These are phyloP conservation scores for Pichia cabralensis DNA, from an alignment of 805 yeast species.

Conservation along the genomic window DNA sequence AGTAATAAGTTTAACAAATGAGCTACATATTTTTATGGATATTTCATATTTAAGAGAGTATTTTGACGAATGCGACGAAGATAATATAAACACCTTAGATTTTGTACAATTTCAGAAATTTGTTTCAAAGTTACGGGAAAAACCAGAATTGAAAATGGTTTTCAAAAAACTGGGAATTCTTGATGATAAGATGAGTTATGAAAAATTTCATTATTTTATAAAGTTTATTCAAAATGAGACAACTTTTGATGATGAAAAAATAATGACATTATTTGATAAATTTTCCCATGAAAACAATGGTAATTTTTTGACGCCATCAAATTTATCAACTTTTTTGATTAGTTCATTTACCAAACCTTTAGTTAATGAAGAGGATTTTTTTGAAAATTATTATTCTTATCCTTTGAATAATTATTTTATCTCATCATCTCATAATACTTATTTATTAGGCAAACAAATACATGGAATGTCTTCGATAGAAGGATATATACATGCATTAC, in stretches of 20 bases:
- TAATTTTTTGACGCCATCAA: slow-evolving; percentile 16
- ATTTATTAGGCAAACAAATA: slow-evolving; percentile 76
- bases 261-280: slow-evolving; percentile 29
- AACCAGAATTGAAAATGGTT: slow-evolving; percentile 50
- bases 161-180: slow-evolving; percentile 18
- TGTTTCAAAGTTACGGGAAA: slow-evolving; percentile 53
- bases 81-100: slow-evolving; percentile 40
- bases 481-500: slow-evolving; percentile 77
- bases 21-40: slow-evolving; percentile 67
- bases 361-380: slow-evolving; percentile 10
- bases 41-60: slow-evolving; percentile 35
- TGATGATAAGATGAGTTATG: slow-evolving; percentile 17
- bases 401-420: slow-evolving; percentile 84
- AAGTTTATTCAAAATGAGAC: slow-evolving; percentile 29
- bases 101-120: slow-evolving; percentile 70
- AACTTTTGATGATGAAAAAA: slow-evolving; percentile 7
- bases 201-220: slow-evolving; percentile 36
- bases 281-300: slow-evolving; percentile 21
- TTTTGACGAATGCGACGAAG: slow-evolving; percentile 46
- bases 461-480: slow-evolving; percentile 85
- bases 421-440: slow-evolving; percentile 93
- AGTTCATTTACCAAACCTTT: slow-evolving; percentile 24
- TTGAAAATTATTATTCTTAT: slow-evolving; percentile 30
- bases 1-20: slow-evolving; percentile 51
- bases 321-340: slow-evolving; percentile 22